Base-by-base conservation (phyloP, 2,329 filamentous ascomycete species). In the Cladosporium sp. region DNA sequence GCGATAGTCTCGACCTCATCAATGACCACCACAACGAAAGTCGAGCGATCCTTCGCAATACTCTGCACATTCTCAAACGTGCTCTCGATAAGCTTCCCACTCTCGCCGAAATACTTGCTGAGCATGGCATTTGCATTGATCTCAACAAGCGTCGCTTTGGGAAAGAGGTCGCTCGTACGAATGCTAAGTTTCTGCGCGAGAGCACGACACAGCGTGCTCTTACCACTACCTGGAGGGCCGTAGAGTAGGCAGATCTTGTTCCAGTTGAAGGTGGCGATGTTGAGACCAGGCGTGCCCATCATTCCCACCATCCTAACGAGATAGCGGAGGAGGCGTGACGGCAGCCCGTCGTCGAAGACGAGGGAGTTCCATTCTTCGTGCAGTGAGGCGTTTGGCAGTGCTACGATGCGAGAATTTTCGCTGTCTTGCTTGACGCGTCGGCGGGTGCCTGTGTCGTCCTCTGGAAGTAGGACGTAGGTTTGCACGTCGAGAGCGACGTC, bases 171-270 rank as follows among this genome's bases (percentile, higher is more conserved):
- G 1, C 65, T 64, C 1, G 77, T 64, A 0, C 75, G 67, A 30
- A 78, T 76, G 15, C 71, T 68, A 2, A 77, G 64, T 57, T 75
- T 77, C 51, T 78, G 75, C 69, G 82, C 66, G 68, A 78, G 61
- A 2, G 69, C 74, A 19, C 73, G 70, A 49, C 70, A 74, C 2
- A 75, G 60, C 1, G 67, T 71, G 17, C 69, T 72, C 57, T 74
- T 74, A 2, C 72, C 72, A 15, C 64, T 68, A 1, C 73, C 73
- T 2, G 73, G 69, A 7, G 72, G 69, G 1, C 73, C 73, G 48
- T 73, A 63, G 6, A 75, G 60, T 6, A 74, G 59, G 5, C 71
- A 60, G 8, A 76, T 59, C 17, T 71, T 67, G 51, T 75, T 75
- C 71, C 73, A 76, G 51, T 69, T 71, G 54, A 73, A 68, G 1